phyloP scores from a whole-genome alignment of 352 stramenopile genomes.

The Phytopythium aichiense region DNA sequence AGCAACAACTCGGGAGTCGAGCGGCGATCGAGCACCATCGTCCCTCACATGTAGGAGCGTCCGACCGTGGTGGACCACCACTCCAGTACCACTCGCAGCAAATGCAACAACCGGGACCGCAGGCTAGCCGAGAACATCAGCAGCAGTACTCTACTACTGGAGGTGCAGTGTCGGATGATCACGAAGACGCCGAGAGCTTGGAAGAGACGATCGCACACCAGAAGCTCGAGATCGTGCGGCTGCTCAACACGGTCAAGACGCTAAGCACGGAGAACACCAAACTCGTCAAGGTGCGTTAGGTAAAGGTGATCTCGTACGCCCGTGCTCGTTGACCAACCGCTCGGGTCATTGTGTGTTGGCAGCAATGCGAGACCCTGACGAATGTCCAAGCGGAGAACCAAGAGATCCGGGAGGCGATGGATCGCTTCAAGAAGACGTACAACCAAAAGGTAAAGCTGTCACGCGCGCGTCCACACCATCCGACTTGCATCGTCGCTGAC shows the following conservation, averaged over 20 bases:
- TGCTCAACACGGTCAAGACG: slow-evolving; percentile 83
- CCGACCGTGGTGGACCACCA: not conserved
- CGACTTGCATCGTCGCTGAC: not conserved
- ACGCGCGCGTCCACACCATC: not conserved
- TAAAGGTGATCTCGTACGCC: not conserved
- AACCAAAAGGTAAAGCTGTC: slow-evolving; percentile 70
- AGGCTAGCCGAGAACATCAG: not conserved
- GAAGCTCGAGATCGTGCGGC: slow-evolving; percentile 77
- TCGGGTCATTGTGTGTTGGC: slow-evolving; percentile 4
- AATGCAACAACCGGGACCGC: not conserved
- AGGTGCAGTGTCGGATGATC: not conserved
- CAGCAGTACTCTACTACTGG: not conserved
- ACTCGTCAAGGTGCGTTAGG: slow-evolving; percentile 57
- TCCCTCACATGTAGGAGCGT: not conserved
- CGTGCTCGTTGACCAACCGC: not conserved
- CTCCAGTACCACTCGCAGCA: not conserved
- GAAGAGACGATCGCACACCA: slow-evolving; percentile 61
- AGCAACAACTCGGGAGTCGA: slow-evolving; percentile 64
- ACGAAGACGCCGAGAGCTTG: slow-evolving; percentile 35
- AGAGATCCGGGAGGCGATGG: slow-evolving; percentile 77
- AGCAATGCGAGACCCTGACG: slow-evolving; percentile 77
- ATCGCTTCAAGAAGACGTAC: slow-evolving; percentile 83
- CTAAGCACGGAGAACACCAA: slow-evolving; percentile 83
- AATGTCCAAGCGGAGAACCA: slow-evolving; percentile 74
- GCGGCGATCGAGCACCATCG: slow-evolving; percentile 28